A percentile compares a stretch with the other conserved stretches of the same genome.
phyloP scores from a whole-genome alignment of 495 filamentous ascomycete genomes.

The Lasiosphaeris hirsuta region DNA sequence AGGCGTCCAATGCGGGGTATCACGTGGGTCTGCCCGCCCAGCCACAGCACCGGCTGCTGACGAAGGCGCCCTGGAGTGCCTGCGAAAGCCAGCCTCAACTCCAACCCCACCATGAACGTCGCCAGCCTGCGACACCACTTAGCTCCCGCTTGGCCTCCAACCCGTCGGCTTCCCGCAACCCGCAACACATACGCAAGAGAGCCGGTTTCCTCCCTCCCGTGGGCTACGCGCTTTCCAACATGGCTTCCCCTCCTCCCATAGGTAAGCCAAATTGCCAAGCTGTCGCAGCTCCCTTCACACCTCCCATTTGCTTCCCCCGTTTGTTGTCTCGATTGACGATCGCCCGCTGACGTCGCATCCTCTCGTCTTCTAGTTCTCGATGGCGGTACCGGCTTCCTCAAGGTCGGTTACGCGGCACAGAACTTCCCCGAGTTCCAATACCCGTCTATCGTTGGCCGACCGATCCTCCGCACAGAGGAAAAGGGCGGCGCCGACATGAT shows the following conservation, averaged over 20 bases:
- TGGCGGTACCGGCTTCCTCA: slow-evolving; percentile 99
- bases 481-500: slow-evolving; percentile 53
- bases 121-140: slow-evolving; percentile 14
- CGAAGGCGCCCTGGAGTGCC: not conserved
- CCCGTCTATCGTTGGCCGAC: slow-evolving; percentile 96
- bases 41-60: slow-evolving; percentile 20
- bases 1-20: slow-evolving; percentile 32
- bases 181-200: not conserved
- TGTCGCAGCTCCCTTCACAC: not conserved
- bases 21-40: slow-evolving; percentile 28
- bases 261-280: slow-evolving; percentile 15
- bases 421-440: slow-evolving; percentile 99
- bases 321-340: not conserved
- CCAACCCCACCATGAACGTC: slow-evolving; percentile 29
- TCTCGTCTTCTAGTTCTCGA: slow-evolving; percentile 73
- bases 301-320: not conserved
- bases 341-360: slow-evolving; percentile 21
- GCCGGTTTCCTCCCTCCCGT: not conserved
- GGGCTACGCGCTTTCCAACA: slow-evolving; percentile 3
- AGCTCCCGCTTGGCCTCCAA: slow-evolving; percentile 3
- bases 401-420: slow-evolving; percentile 97
- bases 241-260: slow-evolving; percentile 28
- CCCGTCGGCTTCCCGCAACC: not conserved
- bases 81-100: slow-evolving; percentile 1
- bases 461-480: slow-evolving; percentile 95